Base-by-base conservation (phyloP, 2,329 filamentous ascomycete species). In the Periconia sp. region DNA sequence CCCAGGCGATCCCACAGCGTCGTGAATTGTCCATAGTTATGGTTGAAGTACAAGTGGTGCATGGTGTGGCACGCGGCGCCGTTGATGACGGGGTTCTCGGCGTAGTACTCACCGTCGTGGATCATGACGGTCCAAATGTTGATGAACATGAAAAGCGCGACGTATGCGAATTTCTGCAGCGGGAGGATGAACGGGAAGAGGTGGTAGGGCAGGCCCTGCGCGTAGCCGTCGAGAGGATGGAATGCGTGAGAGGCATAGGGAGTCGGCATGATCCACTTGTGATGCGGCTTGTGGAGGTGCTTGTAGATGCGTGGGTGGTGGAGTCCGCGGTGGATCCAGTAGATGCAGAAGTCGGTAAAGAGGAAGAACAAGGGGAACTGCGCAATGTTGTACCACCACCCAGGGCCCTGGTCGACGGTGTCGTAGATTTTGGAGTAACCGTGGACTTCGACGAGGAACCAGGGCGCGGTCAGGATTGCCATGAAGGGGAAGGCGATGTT, bases 251-350 rank as follows among this genome's bases (percentile, higher is more conserved):
- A 92, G 41, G 93, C 92, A 73, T 85, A 97, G 0, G 93, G 93
- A 2, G 91, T 96, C 2, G 93, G 93, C 91, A 97, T 95, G 77
- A 97, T 97, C 93, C 93, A 97, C 81, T 96, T 97, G 86, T 97
- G 93, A 77, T 97, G 93, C 61, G 92, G 88, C 85, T 97, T 97
- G 84, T 97, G 93, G 47, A 97, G 82, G 62, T 81, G 81, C 80
- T 92, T 95, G 84, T 97, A 97, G 63, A 94, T 72, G 45, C 76
- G 70, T 15, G 90, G 90, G 75, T 92, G 87, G 77, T 96, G 92
- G 57, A 95, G 82, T 53, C 85, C 88, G 53, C 92, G 88, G 79
- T 96, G 92, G 67, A 95, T 93, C 83, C 89, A 91, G 82, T 96
- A 96, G 78, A 96, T 92, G 77, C 82, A 86, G 74, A 88, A 88